phyloP scores from a whole-genome alignment of 306 rosid genomes.

The Cucumis melo region DNA sequence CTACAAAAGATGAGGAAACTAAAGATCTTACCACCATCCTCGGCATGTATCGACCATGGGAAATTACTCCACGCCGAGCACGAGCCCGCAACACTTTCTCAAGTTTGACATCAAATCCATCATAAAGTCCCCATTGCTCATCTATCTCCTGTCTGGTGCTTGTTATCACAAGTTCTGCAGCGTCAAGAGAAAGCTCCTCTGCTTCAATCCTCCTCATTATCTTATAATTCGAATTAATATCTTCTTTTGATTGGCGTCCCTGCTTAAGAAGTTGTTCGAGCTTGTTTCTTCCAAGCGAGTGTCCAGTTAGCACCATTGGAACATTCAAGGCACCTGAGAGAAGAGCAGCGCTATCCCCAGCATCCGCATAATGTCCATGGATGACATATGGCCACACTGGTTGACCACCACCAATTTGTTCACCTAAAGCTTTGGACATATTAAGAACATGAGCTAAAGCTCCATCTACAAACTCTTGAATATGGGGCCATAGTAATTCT shows the following conservation, averaged over 20 bases:
- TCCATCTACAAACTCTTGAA: slow-evolving; percentile 87
- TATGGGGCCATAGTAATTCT: slow-evolving; percentile 82
- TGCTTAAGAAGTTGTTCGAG: slow-evolving; percentile 89
- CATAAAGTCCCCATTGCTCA: slow-evolving; percentile 94
- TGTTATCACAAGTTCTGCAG: slow-evolving; percentile 89
- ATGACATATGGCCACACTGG: slow-evolving; percentile 91
- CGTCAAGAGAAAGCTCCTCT: slow-evolving; percentile 78
- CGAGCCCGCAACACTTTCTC: slow-evolving; percentile 87
- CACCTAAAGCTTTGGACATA: slow-evolving; percentile 82
- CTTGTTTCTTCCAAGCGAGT: slow-evolving; percentile 86
- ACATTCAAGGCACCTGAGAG: slow-evolving; percentile 89
- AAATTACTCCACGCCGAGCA: slow-evolving; percentile 63
- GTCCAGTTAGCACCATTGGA: slow-evolving; percentile 86
- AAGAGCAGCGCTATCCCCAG: slow-evolving; percentile 85
- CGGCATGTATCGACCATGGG: slow-evolving; percentile 85
- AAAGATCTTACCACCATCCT: slow-evolving; percentile 70
- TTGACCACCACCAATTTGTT: slow-evolving; percentile 68
- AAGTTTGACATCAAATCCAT: slow-evolving; percentile 83
- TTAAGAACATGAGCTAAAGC: slow-evolving; percentile 82
- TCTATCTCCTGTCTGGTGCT: slow-evolving; percentile 84
- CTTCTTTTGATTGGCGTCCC: slow-evolving; percentile 82
- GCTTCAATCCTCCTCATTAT: slow-evolving; percentile 89
- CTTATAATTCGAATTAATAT: slow-evolving; percentile 74
- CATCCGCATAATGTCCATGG: slow-evolving; percentile 90
- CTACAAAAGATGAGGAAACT: background rate